phyloP scores from a whole-genome alignment of 768 basidiomycete species.

The Nevesoporus exiguus region DNA sequence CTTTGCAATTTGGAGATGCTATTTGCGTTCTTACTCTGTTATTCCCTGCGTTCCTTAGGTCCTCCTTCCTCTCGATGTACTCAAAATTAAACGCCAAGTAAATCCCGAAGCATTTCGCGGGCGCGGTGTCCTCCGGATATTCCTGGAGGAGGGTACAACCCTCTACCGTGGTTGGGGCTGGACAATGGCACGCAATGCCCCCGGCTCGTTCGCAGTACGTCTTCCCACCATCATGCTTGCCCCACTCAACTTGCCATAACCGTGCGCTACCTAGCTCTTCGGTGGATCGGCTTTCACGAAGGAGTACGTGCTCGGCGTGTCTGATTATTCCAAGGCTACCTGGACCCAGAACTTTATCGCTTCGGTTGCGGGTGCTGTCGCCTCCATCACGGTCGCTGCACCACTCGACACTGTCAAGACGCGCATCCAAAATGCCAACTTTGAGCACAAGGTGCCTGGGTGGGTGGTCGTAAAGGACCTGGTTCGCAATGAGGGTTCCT shows the following conservation, averaged over 20 bases:
- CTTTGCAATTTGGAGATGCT: background rate
- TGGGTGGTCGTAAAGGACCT: slow-evolving; percentile 80
- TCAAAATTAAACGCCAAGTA: slow-evolving; percentile 98
- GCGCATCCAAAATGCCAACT: slow-evolving; percentile 98
- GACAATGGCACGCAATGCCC: slow-evolving; percentile 98
- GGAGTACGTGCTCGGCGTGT: slow-evolving; percentile 84
- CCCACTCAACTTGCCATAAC: background rate
- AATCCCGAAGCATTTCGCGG: slow-evolving; percentile 99
- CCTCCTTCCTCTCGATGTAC: slow-evolving; percentile 91
- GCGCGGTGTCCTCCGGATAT: slow-evolving; percentile 83
- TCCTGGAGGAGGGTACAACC: slow-evolving; percentile 86
- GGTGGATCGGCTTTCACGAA: slow-evolving; percentile 95
- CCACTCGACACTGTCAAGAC: slow-evolving; percentile 97
- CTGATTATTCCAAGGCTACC: slow-evolving; percentile 92
- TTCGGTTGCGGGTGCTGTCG: slow-evolving; percentile 88
- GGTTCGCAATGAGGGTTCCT: slow-evolving; percentile 77
- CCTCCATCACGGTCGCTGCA: slow-evolving; percentile 93
- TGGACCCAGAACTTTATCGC: slow-evolving; percentile 98
- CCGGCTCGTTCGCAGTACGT: slow-evolving; percentile 89
- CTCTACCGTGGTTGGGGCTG: slow-evolving; percentile 98
- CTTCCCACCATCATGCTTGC: background rate
- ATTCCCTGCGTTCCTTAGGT: slow-evolving; percentile 44
- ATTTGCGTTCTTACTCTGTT: background rate
- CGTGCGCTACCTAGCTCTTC: slow-evolving; percentile 67
- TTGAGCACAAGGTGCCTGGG: slow-evolving; percentile 80